A percentile compares a stretch with the other conserved stretches of the same genome.
phyloP scores from a whole-genome alignment of 306 rosid species.

The Medicago ruthenica region DNA sequence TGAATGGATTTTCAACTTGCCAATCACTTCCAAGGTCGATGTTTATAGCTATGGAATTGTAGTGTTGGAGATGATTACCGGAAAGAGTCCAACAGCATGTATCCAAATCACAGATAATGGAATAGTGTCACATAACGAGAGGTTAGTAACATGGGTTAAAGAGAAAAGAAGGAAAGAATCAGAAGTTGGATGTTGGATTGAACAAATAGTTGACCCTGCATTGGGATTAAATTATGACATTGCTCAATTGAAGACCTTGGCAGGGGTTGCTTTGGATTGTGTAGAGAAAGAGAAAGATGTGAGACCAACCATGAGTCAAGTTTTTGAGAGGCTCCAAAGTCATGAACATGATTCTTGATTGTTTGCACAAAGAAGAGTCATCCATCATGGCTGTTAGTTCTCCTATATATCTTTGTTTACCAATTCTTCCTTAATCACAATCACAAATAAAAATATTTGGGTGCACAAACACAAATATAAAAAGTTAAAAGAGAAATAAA shows the following conservation, averaged over 20 bases:
- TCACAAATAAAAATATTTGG: no score
- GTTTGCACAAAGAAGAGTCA: neutral
- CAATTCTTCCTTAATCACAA: no score
- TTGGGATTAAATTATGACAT: neutral
- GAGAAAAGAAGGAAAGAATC: slow-evolving; percentile 9
- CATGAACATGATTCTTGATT: neutral
- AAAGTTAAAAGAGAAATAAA: no score
- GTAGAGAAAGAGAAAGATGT: neutral
- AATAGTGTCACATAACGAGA: neutral
- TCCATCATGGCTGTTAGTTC: neutral
- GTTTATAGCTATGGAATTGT: slow-evolving; percentile 33
- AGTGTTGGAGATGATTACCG: slow-evolving; percentile 16
- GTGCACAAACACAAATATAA: no score
- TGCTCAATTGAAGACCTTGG: neutral
- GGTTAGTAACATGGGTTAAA: slow-evolving; percentile 19
- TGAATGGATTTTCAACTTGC: slow-evolving; percentile 20
- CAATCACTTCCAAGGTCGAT: slow-evolving; percentile 30
- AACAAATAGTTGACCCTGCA: slow-evolving; percentile 1
- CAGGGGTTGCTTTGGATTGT: neutral
- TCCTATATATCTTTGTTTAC: neutral
- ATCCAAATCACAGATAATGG: neutral
- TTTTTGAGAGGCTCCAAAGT: neutral
- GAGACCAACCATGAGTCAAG: neutral
- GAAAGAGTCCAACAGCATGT: neutral
- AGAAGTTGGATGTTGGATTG: slow-evolving; percentile 5